Conservation (phyloP, 257 asterid species). For the Nicotiana tomentosiformis region DNA sequence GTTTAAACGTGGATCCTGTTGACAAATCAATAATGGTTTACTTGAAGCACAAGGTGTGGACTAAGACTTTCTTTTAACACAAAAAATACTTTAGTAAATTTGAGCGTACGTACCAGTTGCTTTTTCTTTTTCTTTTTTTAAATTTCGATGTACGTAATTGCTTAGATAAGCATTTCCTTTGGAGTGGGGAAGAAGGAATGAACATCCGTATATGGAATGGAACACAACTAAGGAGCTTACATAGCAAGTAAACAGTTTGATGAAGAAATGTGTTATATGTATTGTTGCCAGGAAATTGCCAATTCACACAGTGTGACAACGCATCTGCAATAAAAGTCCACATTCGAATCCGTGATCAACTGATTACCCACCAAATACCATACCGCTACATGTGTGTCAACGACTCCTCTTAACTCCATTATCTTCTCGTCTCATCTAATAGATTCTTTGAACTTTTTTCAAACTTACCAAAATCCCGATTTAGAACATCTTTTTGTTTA, state of each 20-base stretch:
- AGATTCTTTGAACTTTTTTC: no score
- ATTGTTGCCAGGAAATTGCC: neutral
- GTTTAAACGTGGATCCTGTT: neutral
- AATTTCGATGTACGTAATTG: neutral
- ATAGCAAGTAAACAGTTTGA: neutral
- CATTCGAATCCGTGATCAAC: no score
- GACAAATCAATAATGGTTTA: neutral
- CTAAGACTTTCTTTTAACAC: neutral
- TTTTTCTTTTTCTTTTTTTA: no score
- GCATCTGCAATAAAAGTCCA: no score
- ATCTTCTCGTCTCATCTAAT: no score
- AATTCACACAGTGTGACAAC: neutral
- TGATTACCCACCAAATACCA: no score
- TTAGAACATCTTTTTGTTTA: no score
- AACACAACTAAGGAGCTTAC: neutral
- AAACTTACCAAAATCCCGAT: no score
- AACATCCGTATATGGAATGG: neutral
- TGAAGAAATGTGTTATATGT: neutral
- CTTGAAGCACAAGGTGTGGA: neutral
- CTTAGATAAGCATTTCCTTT: neutral
- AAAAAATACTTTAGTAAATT: no score
- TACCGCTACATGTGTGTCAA: no score
- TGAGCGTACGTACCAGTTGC: no score
- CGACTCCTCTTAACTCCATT: no score
- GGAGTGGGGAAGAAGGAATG: neutral